Evolutionary conservation across 2,329 filamentous ascomycete genomes (phyloP), one percentile per base, ranked within the genome.

Genomic region (Alternaria alternata): DNA sequence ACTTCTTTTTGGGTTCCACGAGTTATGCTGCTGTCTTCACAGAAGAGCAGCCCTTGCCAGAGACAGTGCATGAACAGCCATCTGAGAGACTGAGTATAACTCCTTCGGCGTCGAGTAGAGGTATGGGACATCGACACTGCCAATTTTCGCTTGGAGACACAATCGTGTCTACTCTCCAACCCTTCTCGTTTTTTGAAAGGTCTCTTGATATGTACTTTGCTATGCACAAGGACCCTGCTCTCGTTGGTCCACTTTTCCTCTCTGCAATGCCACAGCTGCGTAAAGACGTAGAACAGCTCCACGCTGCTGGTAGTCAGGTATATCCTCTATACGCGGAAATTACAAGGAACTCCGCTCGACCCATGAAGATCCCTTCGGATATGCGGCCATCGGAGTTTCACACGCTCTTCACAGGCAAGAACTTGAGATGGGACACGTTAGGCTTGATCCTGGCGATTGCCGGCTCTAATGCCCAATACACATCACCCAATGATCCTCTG

Each of bases 1-100:
- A 69, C 32, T 78, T 76, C 54, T 77, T 74, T 52, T 62, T 77
- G 16, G 75, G 75, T 1, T 77, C 75, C 7, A 78, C 75, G 7
- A 78, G 75, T 57, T 78, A 78, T 64, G 75, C 75, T 5, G 71
- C 70, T 38, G 73, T 77, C 0, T 77, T 78, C 39, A 71, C 70
- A 3, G 73, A 75, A 54, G 69, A 77, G 30, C 63, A 63, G 7
- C 68, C 74, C 2, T 59, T 78, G 32, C 69, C 72, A 20, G 69
- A 75, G 6, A 70, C 72, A 18, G 57, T 75, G 16, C 70, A 75
- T 54, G 70, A 74, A 47, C 72, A 76, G 43, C 71, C 72, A 38
- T 62, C 69, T 16, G 67, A 75, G 38, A 61, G 64, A 11, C 62
- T 69, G 39, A 71, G 59, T 56, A 59, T 64, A 9, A 69, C 69